Percentiles rank a stretch among this genome's conserved stretches.
phyloP scores from a whole-genome alignment of 345 rosid species.

The Salix koriyanagi region DNA sequence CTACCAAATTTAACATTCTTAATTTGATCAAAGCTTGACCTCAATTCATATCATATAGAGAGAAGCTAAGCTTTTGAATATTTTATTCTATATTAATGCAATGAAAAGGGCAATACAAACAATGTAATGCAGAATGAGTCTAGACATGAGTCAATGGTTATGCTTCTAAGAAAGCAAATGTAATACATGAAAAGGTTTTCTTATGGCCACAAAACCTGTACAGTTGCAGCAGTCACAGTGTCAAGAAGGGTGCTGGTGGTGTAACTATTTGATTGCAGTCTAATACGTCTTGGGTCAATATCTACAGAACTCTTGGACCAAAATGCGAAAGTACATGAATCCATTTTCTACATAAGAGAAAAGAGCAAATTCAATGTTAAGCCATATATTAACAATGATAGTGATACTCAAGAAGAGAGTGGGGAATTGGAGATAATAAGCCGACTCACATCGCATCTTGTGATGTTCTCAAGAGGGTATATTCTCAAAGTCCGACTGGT shows the following conservation, averaged over 20 bases:
- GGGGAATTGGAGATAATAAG: neutral
- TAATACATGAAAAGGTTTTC: neutral
- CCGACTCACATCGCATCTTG: slow-evolving; percentile 83
- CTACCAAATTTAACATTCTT: neutral
- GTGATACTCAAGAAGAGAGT: neutral
- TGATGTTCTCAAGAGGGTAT: slow-evolving; percentile 89
- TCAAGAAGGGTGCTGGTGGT: slow-evolving; percentile 87
- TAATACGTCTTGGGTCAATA: slow-evolving; percentile 82
- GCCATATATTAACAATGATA: neutral
- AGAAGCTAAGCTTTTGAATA: neutral
- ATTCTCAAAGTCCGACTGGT: slow-evolving; percentile 80
- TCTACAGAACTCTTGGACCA: slow-evolving; percentile 98
- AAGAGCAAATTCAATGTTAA: slow-evolving; percentile 4
- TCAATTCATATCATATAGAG: neutral
- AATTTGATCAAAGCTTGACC: neutral
- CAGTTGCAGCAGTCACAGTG: slow-evolving; percentile 92
- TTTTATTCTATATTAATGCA: neutral
- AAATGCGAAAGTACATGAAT: slow-evolving; percentile 84
- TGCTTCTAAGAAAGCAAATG: neutral
- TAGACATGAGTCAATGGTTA: neutral
- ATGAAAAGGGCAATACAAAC: neutral
- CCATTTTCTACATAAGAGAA: slow-evolving; percentile 42
- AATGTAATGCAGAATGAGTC: neutral
- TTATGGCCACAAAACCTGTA: slow-evolving; percentile 56
- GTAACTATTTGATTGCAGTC: slow-evolving; percentile 91